Conservation (phyloP, 148 eudicot genomes). For the Amaranthus palmeri region DNA sequence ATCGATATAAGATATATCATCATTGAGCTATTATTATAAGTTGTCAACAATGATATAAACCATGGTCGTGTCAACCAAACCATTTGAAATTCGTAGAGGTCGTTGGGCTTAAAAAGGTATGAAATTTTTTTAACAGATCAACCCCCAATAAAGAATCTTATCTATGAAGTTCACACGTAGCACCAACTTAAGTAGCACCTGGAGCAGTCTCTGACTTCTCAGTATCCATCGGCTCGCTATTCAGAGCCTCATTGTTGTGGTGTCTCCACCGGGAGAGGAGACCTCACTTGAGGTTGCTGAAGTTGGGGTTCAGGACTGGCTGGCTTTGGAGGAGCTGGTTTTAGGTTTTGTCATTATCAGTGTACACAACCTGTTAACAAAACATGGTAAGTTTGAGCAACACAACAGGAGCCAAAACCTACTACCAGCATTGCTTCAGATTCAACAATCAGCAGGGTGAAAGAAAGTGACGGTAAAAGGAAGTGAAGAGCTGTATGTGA, state of each 20-base stretch:
- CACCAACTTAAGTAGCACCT: constrained; percentile 18
- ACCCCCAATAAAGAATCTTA: not conserved
- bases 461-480: no score
- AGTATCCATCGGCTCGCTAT: constrained; percentile 74
- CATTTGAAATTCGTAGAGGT: not conserved
- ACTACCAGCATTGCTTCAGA: not conserved
- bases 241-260: constrained; percentile 37
- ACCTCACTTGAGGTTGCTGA: constrained; percentile 34
- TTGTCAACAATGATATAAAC: no score
- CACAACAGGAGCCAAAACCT: not conserved
- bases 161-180: no score
- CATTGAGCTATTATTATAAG: no score
- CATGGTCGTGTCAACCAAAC: no score
- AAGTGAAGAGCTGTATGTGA: no score
- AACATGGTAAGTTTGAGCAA: not conserved
- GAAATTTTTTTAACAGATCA: not conserved
- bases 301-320: constrained; percentile 60
- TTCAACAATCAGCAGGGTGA: no score
- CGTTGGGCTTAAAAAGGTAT: not conserved
- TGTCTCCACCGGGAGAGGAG: constrained; percentile 42
- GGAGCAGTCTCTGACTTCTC: constrained; percentile 31
- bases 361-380: constrained; percentile 57
- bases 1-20: no score
- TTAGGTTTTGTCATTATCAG: constrained; percentile 81
- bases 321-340: constrained; percentile 70